A percentile compares a stretch with the other conserved stretches of the same genome.
These are phyloP conservation scores for Cymodocea nodosa DNA, from an alignment of 116 monocot species.

Conservation along the genomic window DNA sequence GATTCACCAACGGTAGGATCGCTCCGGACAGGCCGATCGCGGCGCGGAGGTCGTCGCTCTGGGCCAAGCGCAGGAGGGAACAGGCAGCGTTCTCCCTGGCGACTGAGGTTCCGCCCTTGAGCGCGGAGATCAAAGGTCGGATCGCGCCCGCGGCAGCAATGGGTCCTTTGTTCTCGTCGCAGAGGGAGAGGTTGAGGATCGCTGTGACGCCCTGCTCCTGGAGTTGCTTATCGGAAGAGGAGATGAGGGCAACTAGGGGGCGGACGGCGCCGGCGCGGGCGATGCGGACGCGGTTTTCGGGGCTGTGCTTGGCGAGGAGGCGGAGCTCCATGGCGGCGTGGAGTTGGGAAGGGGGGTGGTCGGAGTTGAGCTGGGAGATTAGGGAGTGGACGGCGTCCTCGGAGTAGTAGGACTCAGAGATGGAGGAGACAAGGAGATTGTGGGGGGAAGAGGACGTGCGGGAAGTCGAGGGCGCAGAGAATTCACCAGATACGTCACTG, in stretches of 20 bases:
- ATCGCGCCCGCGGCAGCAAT: slow-evolving; percentile 13
- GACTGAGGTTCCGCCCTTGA: slow-evolving; percentile 1
- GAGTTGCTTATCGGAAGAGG: slow-evolving; percentile 1
- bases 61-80: slow-evolving; percentile 11
- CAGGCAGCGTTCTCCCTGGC: slow-evolving; percentile 8
- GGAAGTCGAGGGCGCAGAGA: too few species aligned
- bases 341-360: not conserved
- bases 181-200: slow-evolving; percentile 14
- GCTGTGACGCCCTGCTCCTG: slow-evolving; percentile 10
- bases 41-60: slow-evolving; percentile 5
- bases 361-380: slow-evolving; percentile 2
- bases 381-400: not conserved
- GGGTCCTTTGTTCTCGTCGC: slow-evolving; percentile 4
- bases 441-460: too few species aligned
- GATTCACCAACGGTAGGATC: slow-evolving; percentile 10
- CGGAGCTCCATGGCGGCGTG: slow-evolving; percentile 5
- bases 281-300: slow-evolving; percentile 1
- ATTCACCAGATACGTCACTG: too few species aligned
- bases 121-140: not conserved
- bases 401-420: not conserved
- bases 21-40: slow-evolving; percentile 10
- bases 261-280: slow-evolving; percentile 8
- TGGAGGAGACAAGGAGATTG: too few species aligned
- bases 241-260: slow-evolving; percentile 10
- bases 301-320: slow-evolving; percentile 12